These are phyloP conservation scores for Lotus japonicus DNA, from an alignment of 306 rosid species.

Conservation along the genomic window DNA sequence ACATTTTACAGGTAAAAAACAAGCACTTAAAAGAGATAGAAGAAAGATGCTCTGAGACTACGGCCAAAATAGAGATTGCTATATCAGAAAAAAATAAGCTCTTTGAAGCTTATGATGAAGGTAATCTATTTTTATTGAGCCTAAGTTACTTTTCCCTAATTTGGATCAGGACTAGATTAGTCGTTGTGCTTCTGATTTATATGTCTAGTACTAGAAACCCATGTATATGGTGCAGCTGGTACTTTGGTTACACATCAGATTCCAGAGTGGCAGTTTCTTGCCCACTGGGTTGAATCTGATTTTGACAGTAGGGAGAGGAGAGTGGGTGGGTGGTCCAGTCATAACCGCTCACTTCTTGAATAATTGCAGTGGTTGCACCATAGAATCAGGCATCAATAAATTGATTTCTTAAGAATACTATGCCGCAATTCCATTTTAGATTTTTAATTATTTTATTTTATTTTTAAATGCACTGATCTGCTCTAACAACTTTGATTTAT, in stretches of 20 bases:
- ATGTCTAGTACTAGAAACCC: conserved; percentile 16
- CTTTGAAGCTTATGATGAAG: conserved; percentile 74
- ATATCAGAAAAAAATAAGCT: conserved; percentile 67
- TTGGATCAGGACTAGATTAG: not conserved
- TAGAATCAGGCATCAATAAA: not conserved
- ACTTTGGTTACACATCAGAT: conserved; percentile 11
- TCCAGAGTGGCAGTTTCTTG: not conserved
- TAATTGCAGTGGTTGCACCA: not conserved
- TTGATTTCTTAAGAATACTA: conserved; percentile 6
- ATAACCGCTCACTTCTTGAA: conserved; percentile 2
- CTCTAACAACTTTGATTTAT: conserved; percentile 20
- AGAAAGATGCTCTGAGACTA: conserved; percentile 64
- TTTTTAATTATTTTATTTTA: conserved; percentile 14
- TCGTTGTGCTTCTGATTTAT: conserved; percentile 6
- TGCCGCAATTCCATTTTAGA: conserved; percentile 14
- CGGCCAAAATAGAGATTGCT: conserved; percentile 33
- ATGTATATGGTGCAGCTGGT: conserved; percentile 4
- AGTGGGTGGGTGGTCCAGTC: not conserved
- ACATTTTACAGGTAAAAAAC: conserved; percentile 58
- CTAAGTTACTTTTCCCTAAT: not conserved
- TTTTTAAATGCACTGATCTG: conserved; percentile 7
- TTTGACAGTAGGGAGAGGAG: not conserved
- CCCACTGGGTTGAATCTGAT: not conserved
- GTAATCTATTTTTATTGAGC: conserved; percentile 31
- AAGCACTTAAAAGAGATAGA: conserved; percentile 64